Conservation (phyloP, 257 asterid species). For the Solanum paucissectum region DNA sequence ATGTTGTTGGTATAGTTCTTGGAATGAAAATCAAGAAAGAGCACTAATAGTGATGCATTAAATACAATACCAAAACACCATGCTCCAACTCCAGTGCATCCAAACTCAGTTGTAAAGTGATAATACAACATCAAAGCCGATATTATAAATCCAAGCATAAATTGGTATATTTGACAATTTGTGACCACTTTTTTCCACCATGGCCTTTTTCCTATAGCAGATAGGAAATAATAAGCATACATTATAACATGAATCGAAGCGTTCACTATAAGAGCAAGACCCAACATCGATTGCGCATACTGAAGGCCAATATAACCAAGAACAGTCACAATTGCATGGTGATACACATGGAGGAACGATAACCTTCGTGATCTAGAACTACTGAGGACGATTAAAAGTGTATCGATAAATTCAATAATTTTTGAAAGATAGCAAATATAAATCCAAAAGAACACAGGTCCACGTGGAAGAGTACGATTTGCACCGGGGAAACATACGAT, state of each 20-base stretch:
- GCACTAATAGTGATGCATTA: background rate
- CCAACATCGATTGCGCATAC: constrained; percentile 43
- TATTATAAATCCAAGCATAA: constrained; percentile 43
- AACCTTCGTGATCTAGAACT: constrained; percentile 46
- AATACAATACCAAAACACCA: background rate
- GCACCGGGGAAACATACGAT: constrained; percentile 59
- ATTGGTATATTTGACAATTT: constrained; percentile 61
- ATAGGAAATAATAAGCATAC: constrained; percentile 63
- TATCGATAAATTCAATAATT: constrained; percentile 63
- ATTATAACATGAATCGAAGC: constrained; percentile 72
- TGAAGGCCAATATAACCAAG: constrained; percentile 56
- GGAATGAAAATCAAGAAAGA: background rate
- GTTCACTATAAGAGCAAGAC: constrained; percentile 63
- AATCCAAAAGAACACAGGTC: constrained; percentile 77
- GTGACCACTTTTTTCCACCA: constrained; percentile 80
- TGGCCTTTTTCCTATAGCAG: constrained; percentile 53
- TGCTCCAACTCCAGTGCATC: background rate
- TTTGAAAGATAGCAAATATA: constrained; percentile 68
- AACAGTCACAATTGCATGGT: constrained; percentile 63
- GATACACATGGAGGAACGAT: constrained; percentile 87
- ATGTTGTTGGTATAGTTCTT: background rate
- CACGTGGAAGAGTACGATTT: constrained; percentile 29
- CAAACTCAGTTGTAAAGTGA: constrained; percentile 40
- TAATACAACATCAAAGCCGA: constrained; percentile 53
- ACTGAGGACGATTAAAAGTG: constrained; percentile 43